Percentiles rank a stretch among this genome's conserved stretches.
Evolutionary conservation across 2,329 filamentous ascomycete genomes (phyloP).

Genomic region (Pezicula neosporulosa): DNA sequence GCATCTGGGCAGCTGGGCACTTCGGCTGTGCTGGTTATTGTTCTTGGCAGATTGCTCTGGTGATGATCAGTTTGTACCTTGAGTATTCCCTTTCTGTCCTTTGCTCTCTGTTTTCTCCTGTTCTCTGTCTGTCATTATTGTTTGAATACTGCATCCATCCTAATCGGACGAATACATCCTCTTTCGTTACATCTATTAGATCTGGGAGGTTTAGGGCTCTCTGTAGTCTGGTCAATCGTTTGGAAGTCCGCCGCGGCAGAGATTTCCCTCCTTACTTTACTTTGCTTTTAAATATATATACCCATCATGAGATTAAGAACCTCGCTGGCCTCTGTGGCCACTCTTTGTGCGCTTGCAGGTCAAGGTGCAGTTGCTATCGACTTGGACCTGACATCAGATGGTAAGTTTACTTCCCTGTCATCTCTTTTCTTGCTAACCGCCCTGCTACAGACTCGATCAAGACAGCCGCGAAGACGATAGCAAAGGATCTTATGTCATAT

Average conservation of each 20-base stretch:
- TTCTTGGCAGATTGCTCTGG: background rate
- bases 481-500: slow-evolving; percentile 47
- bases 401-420: background rate
- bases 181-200: background rate
- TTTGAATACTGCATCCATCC: background rate
- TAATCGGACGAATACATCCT: background rate
- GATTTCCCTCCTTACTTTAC: background rate
- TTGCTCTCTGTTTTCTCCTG: background rate
- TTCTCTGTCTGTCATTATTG: background rate
- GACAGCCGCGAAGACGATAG: slow-evolving; percentile 28
- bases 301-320: background rate
- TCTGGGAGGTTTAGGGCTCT: background rate
- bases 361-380: background rate
- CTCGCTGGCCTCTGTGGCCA: background rate
- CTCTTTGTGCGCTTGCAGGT: slow-evolving; percentile 2
- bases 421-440: background rate
- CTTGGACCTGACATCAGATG: slow-evolving; percentile 1
- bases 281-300: background rate
- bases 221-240: background rate
- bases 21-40: background rate
- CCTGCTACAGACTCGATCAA: slow-evolving; percentile 26
- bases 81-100: background rate
- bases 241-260: background rate
- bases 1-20: background rate
- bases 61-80: too few relatives aligned